Evolutionary conservation across 208 protist species (phyloP), one percentile per base, ranked within the genome.

Genomic region (Leishmania lainsoni): DNA sequence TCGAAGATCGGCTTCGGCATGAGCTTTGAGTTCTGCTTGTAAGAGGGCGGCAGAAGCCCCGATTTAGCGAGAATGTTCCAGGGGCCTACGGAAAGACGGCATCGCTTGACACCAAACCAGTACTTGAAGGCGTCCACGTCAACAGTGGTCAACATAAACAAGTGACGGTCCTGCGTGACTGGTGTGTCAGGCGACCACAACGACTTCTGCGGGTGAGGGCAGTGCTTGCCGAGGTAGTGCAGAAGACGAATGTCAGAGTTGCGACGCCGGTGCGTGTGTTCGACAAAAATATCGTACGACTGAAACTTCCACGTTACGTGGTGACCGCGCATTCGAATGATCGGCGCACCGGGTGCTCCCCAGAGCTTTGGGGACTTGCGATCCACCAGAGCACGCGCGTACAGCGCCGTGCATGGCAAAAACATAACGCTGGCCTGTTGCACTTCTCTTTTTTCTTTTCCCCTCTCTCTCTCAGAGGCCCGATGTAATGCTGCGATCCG

Each of bases 51-150:
- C 29, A 98, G 79, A 58, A 98, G 86, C 5, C 95, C 95, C 16
- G 93, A 92, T 79, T 97, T 96, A 35, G 93, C 93, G 12, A 98
- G 81, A 14, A 98, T 90, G 73, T 93, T 94, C 93, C 95, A 98
- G 56, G 92, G 91, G 12, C 90, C 89, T 6, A 95, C 90, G 9
- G 91, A 94, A 52, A 98, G 83, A 10, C 89, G 90, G 76, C 92
- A 95, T 26, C 95, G 95, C 86, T 97, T 96, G 66, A 97, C 93
- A 69, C 95, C 95, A 86, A 97, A 98, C 92, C 93, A 98, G 69
- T 98, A 98, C 83, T 98, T 98, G 87, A 98, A 98, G 35, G 95
- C 93, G 81, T 98, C 95, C 61, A 98, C 89, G 79, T 98, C 95
- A 29, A 98, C 83, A 0, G 93, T 98, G 20, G 91, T 98, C 29